Base-by-base conservation (phyloP, 2,329 filamentous ascomycete genomes). In the Alternaria alternata region DNA sequence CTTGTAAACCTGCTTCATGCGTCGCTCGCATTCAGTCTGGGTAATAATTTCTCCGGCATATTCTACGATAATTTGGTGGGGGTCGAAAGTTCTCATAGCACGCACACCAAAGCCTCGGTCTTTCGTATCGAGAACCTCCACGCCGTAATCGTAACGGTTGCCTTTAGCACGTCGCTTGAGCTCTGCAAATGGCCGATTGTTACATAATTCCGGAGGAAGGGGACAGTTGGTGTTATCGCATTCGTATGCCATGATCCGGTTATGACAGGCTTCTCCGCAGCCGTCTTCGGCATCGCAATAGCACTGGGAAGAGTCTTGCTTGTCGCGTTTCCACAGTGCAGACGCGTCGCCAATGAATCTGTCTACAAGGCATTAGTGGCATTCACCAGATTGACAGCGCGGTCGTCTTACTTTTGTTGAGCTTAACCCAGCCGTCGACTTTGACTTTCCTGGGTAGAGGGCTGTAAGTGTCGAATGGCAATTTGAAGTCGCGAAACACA, bases 11-110 rank as follows among this genome's bases (percentile, higher is more conserved):
- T 94, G 91, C 61, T 91, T 93, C 94, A 98, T 97, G 56, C 95
- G 89, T 47, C 91, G 87, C 76, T 98, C 93, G 74, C 94, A 97
- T 77, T 99, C 95, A 30, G 90, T 89, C 74, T 96, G 93, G 0
- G 93, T 97, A 73, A 99, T 96, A 69, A 99, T 97, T 79, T 99
- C 95, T 41, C 95, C 95, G 0, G 94, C 94, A 75, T 99, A 99
- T 75, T 99, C 95, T 81, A 98, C 94, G 74, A 99, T 98, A 76
- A 99, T 96, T 81, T 98, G 93, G 72, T 94, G 89, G 1, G 94
- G 88, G 58, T 89, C 85, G 77, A 98, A 99, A 62, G 89, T 90
- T 47, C 95, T 89, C 79, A 94, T 97, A 75, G 91, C 92, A 62
- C 95, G 90, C 51, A 99, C 93, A 53, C 95, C 95, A 76, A 94